These are phyloP conservation scores for Scytalidium sp. DNA, from an alignment of 2,329 filamentous ascomycete genomes.

Conservation along the genomic window DNA sequence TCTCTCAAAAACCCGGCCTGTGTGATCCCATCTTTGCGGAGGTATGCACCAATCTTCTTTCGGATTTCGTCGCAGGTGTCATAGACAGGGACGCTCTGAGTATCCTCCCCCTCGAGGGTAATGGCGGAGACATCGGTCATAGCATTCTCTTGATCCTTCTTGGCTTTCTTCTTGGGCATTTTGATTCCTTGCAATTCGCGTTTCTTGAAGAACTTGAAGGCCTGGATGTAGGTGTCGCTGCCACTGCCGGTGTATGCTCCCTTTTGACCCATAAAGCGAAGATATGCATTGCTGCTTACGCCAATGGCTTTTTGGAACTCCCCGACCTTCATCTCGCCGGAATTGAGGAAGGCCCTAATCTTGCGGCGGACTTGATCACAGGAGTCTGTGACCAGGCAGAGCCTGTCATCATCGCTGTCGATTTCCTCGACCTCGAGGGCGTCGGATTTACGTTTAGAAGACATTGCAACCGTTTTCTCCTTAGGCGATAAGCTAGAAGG, in stretches of 20 bases:
- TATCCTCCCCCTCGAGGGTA: constrained; percentile 44
- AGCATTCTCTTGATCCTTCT: constrained; percentile 20
- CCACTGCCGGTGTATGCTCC: constrained; percentile 34
- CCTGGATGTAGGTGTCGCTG: constrained; percentile 32
- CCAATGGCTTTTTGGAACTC: constrained; percentile 38
- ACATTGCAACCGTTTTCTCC: background rate
- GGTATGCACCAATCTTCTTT: constrained; percentile 50
- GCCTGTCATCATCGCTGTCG: constrained; percentile 12
- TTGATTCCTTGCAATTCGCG: constrained; percentile 46
- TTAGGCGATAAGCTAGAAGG: background rate
- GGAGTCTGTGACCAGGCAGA: constrained; percentile 12
- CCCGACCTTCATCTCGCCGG: constrained; percentile 39
- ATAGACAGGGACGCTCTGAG: constrained; percentile 44
- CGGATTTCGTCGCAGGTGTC: constrained; percentile 58
- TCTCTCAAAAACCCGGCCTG: constrained; percentile 50
- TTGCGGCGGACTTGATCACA: constrained; percentile 36
- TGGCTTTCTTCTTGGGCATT: constrained; percentile 31
- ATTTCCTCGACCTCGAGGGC: constrained; percentile 9
- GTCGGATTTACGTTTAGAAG: constrained; percentile 12
- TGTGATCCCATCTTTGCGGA: constrained; percentile 44
- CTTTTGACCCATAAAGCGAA: constrained; percentile 47
- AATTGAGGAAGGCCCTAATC: constrained; percentile 37
- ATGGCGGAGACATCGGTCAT: constrained; percentile 40
- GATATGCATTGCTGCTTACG: constrained; percentile 33
- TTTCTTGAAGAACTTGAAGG: constrained; percentile 45